phyloP scores from a whole-genome alignment of 257 asterid genomes.

The Fraxinus cuspidata region DNA sequence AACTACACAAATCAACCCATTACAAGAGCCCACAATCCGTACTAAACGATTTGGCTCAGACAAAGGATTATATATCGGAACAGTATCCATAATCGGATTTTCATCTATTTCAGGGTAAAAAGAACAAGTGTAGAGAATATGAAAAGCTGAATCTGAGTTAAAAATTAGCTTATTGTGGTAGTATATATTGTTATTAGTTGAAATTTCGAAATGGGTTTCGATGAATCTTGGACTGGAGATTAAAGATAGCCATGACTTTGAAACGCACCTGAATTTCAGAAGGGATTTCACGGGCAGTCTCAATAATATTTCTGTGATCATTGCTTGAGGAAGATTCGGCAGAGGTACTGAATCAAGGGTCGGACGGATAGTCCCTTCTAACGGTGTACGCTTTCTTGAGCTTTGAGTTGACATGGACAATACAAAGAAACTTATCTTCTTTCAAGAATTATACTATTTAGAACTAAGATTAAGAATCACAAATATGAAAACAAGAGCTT shows the following conservation, averaged over 20 bases:
- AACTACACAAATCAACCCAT: slow-evolving; percentile 32
- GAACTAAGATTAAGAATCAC: no score
- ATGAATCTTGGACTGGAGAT: slow-evolving; percentile 21
- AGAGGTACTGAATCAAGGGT: background rate
- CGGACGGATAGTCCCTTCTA: no score
- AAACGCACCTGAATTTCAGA: slow-evolving; percentile 29
- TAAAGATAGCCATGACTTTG: slow-evolving; percentile 26
- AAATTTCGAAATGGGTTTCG: slow-evolving; percentile 16
- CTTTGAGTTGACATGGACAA: background rate
- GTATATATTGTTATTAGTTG: background rate
- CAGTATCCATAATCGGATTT: background rate
- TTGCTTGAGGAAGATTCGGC: slow-evolving; percentile 24
- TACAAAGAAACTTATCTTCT: background rate
- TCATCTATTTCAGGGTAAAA: slow-evolving; percentile 12
- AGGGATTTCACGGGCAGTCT: slow-evolving; percentile 31
- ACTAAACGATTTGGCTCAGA: background rate
- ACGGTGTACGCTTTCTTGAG: background rate
- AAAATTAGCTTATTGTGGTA: slow-evolving; percentile 11
- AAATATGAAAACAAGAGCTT: no score
- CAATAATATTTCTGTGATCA: slow-evolving; percentile 27
- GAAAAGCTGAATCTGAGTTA: background rate
- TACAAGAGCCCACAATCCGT: slow-evolving; percentile 25
- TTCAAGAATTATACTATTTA: no score
- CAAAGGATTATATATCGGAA: background rate
- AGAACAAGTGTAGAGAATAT: slow-evolving; percentile 17